phyloP scores from a whole-genome alignment of 2,329 filamentous ascomycete genomes.

The Byssochlamys sp. region DNA sequence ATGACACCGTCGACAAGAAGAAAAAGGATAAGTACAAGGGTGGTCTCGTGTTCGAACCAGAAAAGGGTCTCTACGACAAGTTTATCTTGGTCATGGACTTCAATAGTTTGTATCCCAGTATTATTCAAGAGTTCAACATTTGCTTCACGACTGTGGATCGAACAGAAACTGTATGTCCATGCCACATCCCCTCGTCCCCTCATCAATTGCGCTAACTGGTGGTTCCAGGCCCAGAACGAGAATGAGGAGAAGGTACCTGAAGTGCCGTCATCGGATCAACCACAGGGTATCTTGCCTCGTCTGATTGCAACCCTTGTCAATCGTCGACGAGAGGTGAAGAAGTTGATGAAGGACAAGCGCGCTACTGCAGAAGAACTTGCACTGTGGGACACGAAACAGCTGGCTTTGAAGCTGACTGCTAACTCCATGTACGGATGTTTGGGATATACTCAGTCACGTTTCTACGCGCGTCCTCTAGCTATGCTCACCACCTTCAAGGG shows the following conservation, averaged over 20 bases:
- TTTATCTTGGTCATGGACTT: conserved; percentile 99
- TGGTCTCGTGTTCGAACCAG: conserved; percentile 93
- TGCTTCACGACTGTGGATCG: conserved; percentile 97
- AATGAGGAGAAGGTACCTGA: conserved; percentile 85
- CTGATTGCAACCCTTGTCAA: conserved; percentile 87
- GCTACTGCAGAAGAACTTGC: conserved; percentile 78
- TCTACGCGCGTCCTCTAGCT: conserved; percentile 88
- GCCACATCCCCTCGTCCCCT: not conserved
- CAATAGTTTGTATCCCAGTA: conserved; percentile 95
- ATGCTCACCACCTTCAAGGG: conserved; percentile 96
- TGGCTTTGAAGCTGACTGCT: conserved; percentile 90
- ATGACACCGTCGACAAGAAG: conserved; percentile 61
- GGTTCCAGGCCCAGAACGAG: conserved; percentile 44
- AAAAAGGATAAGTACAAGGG: conserved; percentile 99
- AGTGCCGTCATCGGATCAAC: conserved; percentile 62
- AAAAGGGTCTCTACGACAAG: conserved; percentile 95
- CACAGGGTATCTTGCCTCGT: conserved; percentile 74
- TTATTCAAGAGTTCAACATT: conserved; percentile 98
- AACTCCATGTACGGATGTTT: conserved; percentile 99
- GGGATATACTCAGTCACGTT: conserved; percentile 91
- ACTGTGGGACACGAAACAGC: conserved; percentile 96
- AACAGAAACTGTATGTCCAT: conserved; percentile 52
- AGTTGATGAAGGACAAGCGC: conserved; percentile 86
- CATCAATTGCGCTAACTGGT: conserved; percentile 3
- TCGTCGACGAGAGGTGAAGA: conserved; percentile 84